phyloP scores from a whole-genome alignment of 441 rosid species.

The Adansonia rubrostipa region DNA sequence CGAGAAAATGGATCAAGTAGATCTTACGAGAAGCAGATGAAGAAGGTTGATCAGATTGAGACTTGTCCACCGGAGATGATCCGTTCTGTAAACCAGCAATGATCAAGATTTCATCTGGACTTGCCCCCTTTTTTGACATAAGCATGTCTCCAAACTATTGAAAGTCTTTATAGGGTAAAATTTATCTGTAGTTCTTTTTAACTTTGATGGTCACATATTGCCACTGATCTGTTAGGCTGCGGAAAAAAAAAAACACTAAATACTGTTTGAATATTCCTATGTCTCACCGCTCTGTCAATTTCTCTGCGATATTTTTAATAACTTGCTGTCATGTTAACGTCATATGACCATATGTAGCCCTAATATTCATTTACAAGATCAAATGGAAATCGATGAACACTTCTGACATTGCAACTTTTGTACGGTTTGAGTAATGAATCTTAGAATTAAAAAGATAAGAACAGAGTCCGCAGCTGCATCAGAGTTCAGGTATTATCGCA shows the following conservation, averaged over 20 bases:
- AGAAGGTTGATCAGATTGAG: slow-evolving; percentile 66
- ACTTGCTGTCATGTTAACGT: neutral
- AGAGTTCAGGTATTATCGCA: neutral
- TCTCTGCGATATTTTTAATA: neutral
- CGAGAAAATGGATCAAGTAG: slow-evolving; percentile 45
- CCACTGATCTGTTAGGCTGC: neutral
- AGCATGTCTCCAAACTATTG: neutral
- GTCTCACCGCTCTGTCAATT: neutral
- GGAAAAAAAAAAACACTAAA: neutral
- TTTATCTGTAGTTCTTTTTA: neutral
- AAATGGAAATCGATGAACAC: neutral
- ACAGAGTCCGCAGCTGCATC: neutral
- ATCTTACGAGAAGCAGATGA: slow-evolving; percentile 49
- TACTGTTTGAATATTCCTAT: slow-evolving; percentile 8
- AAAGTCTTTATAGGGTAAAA: neutral
- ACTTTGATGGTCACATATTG: neutral
- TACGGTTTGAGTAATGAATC: neutral
- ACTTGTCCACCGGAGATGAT: slow-evolving; percentile 36
- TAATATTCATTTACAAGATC: neutral
- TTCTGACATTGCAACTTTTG: neutral
- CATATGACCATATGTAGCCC: neutral
- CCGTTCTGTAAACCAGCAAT: slow-evolving; percentile 29
- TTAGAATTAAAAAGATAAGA: neutral
- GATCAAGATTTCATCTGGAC: slow-evolving; percentile 1
- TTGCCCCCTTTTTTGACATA: slow-evolving; percentile 8